Base-by-base conservation (phyloP, 2,329 filamentous ascomycete genomes). In the Cephalotrichum gorgonifer region DNA sequence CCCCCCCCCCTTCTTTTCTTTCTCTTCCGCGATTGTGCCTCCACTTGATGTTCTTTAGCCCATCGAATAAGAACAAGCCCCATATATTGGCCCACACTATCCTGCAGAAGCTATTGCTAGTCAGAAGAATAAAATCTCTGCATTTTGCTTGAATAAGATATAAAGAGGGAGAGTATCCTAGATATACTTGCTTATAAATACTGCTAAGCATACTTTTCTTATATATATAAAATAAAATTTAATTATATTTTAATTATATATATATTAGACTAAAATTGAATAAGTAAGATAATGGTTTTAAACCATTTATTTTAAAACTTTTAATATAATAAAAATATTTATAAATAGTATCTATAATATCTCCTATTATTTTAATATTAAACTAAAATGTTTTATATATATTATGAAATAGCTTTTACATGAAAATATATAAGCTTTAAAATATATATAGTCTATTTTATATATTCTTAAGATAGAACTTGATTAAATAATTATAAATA, bases 101-200 rank as follows among this genome's bases (percentile, higher is more conserved):
- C n/a, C n/a, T n/a, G n/a, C n/a, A n/a, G n/a, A n/a, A n/a, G n/a
- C 30, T 15, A 11, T 11, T 33, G 30, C 27, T 30, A 30, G 12
- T 6, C 12, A 30, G 6, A 30, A 12, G 12, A 30, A 30, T 30
- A 30, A 6, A 6, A 30, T 30, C 27, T 6, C 15, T 41, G 33
- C 17, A 43, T 45, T 49, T 30, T 31, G 38, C 41, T 52, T 39
- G 22, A 44, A 48, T 43, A 51, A 15, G 11, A 33, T 15, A 15
- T 15, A 8, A 14, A 33, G n/a, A 43, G 38, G 15, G 48, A 27
- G n/a, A 26, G 44, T 17, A 41, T 15, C 45, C 30, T 43, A 43
- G 9, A 26, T 38, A 30, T n/a, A 20, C 15, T 43, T 22, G 23
- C 27, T 47, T 35, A 39, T 50, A 41, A 45, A 39, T 27, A 35